Evolutionary conservation across 441 rosid genomes (phyloP).

Genomic region (Arabidopsis hybrid): DNA sequence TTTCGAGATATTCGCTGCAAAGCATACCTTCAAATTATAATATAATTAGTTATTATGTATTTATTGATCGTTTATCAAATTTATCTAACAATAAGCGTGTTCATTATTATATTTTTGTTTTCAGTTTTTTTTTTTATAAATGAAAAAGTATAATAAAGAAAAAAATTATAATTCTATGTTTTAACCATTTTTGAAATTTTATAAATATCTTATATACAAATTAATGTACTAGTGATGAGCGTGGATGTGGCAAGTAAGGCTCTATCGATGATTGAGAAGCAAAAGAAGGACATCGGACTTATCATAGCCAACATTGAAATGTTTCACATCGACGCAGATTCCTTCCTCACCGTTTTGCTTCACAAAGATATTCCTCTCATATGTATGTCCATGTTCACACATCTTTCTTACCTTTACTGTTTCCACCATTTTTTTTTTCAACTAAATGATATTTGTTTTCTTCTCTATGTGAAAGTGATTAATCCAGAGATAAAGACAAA

Average conservation of each 20-base stretch:
- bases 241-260: conserved; percentile 44
- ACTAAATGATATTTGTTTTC: background rate
- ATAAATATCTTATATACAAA: background rate
- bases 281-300: conserved; percentile 48
- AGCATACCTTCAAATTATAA: background rate
- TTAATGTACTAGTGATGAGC: conserved; percentile 47
- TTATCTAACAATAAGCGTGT: background rate
- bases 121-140: background rate
- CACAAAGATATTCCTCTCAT: conserved; percentile 49
- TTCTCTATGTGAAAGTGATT: conserved; percentile 45
- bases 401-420: background rate
- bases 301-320: conserved; percentile 50
- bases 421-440: background rate
- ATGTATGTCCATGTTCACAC: conserved; percentile 44
- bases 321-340: conserved; percentile 40
- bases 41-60: background rate
- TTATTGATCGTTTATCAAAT: background rate
- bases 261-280: conserved; percentile 42
- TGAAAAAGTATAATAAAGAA: background rate
- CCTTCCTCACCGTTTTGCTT: conserved; percentile 40
- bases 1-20: background rate
- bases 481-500: conserved; percentile 28
- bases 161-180: background rate
- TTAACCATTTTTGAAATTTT: background rate
- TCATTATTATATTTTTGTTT: background rate